A percentile compares a stretch with the other conserved stretches of the same genome.
These are phyloP conservation scores for Cladorrhinum sp. DNA, from an alignment of 2,329 filamentous ascomycete genomes.

Conservation along the genomic window DNA sequence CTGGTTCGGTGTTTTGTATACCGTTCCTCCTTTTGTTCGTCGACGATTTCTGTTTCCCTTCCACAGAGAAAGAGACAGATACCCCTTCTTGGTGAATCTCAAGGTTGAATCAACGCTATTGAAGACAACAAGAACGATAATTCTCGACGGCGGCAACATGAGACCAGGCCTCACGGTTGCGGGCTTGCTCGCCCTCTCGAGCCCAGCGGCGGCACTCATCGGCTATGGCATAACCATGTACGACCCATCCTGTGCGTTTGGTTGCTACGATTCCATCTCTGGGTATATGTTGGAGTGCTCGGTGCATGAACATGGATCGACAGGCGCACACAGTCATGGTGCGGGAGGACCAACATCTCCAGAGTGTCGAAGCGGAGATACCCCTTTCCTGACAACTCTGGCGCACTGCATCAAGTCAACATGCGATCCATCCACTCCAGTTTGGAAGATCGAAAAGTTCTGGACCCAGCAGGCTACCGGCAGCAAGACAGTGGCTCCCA, in stretches of 20 bases:
- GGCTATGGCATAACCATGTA: slow-evolving; percentile 6
- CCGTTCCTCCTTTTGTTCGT: no score
- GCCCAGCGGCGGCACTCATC: neutral
- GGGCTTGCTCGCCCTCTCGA: neutral
- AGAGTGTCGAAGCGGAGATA: slow-evolving; percentile 24
- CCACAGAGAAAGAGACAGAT: no score
- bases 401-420: slow-evolving; percentile 30
- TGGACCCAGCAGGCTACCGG: slow-evolving; percentile 28
- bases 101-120: no score
- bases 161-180: slow-evolving; percentile 1
- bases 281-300: slow-evolving; percentile 4
- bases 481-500: slow-evolving; percentile 20
- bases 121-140: no score
- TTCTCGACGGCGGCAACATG: slow-evolving; percentile 1
- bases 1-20: neutral
- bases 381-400: slow-evolving; percentile 27
- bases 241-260: slow-evolving; percentile 6
- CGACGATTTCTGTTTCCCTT: no score
- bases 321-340: slow-evolving; percentile 3
- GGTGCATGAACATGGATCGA: neutral
- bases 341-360: slow-evolving; percentile 3
- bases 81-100: no score
- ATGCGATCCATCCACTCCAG: slow-evolving; percentile 23
- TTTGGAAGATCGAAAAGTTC: slow-evolving; percentile 26
- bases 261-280: neutral